phyloP scores from a whole-genome alignment of 2,329 filamentous ascomycete species.

The Escovopsis sp. region DNA sequence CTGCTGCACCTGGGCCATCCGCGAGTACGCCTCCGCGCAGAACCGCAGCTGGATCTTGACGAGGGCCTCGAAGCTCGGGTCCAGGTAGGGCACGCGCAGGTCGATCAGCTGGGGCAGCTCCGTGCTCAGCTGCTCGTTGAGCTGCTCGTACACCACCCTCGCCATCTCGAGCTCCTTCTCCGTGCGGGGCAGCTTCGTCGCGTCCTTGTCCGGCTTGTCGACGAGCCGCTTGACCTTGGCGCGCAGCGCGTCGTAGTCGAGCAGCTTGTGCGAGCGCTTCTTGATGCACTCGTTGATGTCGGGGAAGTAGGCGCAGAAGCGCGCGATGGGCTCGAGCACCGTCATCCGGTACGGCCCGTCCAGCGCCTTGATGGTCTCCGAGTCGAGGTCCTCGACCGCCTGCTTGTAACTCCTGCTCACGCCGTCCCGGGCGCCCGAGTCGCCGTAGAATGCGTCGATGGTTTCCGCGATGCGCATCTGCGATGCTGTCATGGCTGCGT shows the following conservation, averaged over 20 bases:
- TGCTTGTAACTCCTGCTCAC: slow-evolving; percentile 97
- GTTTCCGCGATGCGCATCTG: slow-evolving; percentile 99
- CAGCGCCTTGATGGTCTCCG: slow-evolving; percentile 94
- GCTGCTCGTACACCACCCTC: slow-evolving; percentile 81
- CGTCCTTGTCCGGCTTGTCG: slow-evolving; percentile 98
- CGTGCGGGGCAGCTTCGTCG: slow-evolving; percentile 84
- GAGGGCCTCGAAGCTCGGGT: slow-evolving; percentile 91
- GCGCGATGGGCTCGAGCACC: slow-evolving; percentile 85
- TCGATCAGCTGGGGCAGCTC: slow-evolving; percentile 95
- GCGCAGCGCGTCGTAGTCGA: slow-evolving; percentile 93
- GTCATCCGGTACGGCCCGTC: slow-evolving; percentile 92
- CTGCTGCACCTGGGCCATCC: slow-evolving; percentile 98
- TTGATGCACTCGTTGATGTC: slow-evolving; percentile 99
- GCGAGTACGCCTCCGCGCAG: slow-evolving; percentile 90
- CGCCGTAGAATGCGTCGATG: slow-evolving; percentile 97
- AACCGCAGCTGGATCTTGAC: slow-evolving; percentile 98
- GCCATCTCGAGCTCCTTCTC: slow-evolving; percentile 96
- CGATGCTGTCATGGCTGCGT: slow-evolving; percentile 84
- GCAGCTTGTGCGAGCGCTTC: slow-evolving; percentile 94
- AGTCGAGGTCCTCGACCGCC: slow-evolving; percentile 91
- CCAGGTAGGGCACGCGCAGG: slow-evolving; percentile 87
- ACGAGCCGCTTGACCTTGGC: slow-evolving; percentile 93
- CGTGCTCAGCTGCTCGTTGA: slow-evolving; percentile 88
- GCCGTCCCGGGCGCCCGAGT: slow-evolving; percentile 84
- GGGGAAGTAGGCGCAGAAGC: slow-evolving; percentile 96